Evolutionary conservation across 2,329 filamentous ascomycete species (phyloP).

Genomic region (Diaporthe nobilis): DNA sequence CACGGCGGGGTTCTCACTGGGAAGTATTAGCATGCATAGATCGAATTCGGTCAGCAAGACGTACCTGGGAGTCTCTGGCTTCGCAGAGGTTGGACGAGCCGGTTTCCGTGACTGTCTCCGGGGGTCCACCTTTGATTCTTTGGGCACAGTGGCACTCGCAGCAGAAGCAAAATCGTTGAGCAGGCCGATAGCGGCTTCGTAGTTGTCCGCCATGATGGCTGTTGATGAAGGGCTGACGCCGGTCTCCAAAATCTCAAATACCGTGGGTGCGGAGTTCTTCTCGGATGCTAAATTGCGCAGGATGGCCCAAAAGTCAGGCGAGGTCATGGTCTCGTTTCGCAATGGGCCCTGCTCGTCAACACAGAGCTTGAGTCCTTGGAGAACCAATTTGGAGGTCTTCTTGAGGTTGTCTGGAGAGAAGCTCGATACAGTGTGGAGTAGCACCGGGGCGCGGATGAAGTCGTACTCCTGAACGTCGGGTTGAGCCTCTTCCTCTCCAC

Average conservation of each 20-base stretch:
- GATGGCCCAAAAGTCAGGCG: conserved; percentile 97
- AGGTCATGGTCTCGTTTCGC: conserved; percentile 93
- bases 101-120: conserved; percentile 51
- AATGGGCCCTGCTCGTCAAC: conserved; percentile 83
- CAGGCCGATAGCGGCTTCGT: conserved; percentile 86
- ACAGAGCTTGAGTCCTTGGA: conserved; percentile 85
- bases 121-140: conserved; percentile 78
- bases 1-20: conserved; percentile 79
- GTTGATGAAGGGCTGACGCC: conserved; percentile 81
- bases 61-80: conserved; percentile 70
- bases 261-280: conserved; percentile 78
- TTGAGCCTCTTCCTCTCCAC: conserved; percentile 44
- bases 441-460: conserved; percentile 90
- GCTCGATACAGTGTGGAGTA: conserved; percentile 91
- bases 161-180: conserved; percentile 92
- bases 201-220: conserved; percentile 94
- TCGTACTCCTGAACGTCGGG: conserved; percentile 77
- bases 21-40: conserved; percentile 39
- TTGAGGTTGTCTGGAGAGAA: conserved; percentile 84
- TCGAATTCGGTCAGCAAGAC: conserved; percentile 45
- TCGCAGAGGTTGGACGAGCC: conserved; percentile 55
- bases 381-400: conserved; percentile 80
- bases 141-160: conserved; percentile 78
- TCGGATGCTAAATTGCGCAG: conserved; percentile 81
- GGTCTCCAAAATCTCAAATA: conserved; percentile 89